Conservation (phyloP, 495 filamentous ascomycete genomes). For the Haplographium delicatum region DNA sequence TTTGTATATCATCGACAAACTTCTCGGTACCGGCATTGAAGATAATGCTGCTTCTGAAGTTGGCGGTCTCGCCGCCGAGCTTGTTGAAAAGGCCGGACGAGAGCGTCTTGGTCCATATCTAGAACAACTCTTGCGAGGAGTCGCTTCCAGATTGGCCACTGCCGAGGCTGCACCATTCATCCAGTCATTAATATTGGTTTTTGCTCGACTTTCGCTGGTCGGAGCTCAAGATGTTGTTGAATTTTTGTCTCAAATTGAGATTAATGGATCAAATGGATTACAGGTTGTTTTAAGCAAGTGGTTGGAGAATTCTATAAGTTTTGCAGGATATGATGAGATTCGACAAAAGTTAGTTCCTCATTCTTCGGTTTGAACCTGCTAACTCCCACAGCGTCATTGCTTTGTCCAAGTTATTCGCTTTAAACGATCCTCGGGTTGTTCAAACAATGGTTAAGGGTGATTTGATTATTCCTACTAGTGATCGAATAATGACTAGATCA, state of each 20-base stretch:
- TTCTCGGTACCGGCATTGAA: constrained; percentile 73
- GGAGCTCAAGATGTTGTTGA: constrained; percentile 86
- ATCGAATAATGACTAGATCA: constrained; percentile 89
- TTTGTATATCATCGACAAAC: constrained; percentile 87
- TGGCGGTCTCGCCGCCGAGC: constrained; percentile 85
- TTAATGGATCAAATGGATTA: constrained; percentile 70
- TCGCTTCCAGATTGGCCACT: constrained; percentile 77
- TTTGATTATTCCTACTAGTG: constrained; percentile 71
- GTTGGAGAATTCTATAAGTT: constrained; percentile 93
- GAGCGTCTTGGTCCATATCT: constrained; percentile 87
- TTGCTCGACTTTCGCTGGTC: constrained; percentile 79
- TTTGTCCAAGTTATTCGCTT: constrained; percentile 77
- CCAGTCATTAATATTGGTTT: constrained; percentile 85
- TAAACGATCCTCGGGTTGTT: constrained; percentile 75
- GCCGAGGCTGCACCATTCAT: constrained; percentile 83
- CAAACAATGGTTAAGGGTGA: constrained; percentile 87
- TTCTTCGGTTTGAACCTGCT: constrained; percentile 29
- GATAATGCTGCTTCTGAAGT: constrained; percentile 95
- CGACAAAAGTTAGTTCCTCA: constrained; percentile 71
- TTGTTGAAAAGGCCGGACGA: constrained; percentile 89
- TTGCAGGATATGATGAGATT: constrained; percentile 95
- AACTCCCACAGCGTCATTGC: constrained; percentile 65
- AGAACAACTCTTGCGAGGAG: constrained; percentile 81
- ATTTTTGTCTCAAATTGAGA: constrained; percentile 78
- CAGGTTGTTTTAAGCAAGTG: constrained; percentile 88